phyloP scores from a whole-genome alignment of 768 basidiomycete species.

The Cantharellus cinnabarinus region DNA sequence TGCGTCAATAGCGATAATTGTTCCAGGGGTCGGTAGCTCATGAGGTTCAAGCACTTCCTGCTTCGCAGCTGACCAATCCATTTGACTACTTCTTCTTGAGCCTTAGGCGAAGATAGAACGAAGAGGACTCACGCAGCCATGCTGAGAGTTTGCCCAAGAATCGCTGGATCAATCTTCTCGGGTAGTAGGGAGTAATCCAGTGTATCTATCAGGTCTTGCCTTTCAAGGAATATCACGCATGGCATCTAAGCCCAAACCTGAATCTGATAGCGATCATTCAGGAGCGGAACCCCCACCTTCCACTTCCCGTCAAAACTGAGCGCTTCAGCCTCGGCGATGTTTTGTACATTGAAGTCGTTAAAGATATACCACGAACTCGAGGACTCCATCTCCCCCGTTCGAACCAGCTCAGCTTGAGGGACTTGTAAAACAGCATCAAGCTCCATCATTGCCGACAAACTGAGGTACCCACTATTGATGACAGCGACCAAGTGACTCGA shows the following conservation, averaged over 20 bases:
- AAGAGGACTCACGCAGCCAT: conserved; percentile 5
- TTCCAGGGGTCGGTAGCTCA: conserved; percentile 73
- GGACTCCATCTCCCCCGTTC: conserved; percentile 7
- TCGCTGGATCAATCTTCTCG: conserved; percentile 44
- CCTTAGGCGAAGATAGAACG: neutral
- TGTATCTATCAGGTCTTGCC: conserved; percentile 33
- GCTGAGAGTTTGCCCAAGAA: conserved; percentile 32
- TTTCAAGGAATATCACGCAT: conserved; percentile 76
- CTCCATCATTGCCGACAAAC: neutral
- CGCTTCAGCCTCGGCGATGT: conserved; percentile 71
- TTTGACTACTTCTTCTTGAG: neutral
- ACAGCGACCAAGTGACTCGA: conserved; percentile 76
- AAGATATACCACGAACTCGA: conserved; percentile 74
- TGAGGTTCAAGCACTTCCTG: conserved; percentile 51
- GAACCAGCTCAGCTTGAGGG: conserved; percentile 35
- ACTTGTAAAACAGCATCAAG: conserved; percentile 24
- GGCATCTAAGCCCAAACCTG: conserved; percentile 31
- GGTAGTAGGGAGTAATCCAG: conserved; percentile 51
- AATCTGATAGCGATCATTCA: neutral
- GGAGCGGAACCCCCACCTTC: conserved; percentile 45
- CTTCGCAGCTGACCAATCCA: conserved; percentile 23
- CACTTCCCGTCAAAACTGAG: conserved; percentile 72
- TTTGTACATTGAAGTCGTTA: conserved; percentile 86
- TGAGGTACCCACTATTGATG: conserved; percentile 40
- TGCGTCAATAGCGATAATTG: conserved; percentile 84